These are phyloP conservation scores for Funneliformis mosseae DNA, from an alignment of 192 early-diverging fungal species.

Conservation along the genomic window DNA sequence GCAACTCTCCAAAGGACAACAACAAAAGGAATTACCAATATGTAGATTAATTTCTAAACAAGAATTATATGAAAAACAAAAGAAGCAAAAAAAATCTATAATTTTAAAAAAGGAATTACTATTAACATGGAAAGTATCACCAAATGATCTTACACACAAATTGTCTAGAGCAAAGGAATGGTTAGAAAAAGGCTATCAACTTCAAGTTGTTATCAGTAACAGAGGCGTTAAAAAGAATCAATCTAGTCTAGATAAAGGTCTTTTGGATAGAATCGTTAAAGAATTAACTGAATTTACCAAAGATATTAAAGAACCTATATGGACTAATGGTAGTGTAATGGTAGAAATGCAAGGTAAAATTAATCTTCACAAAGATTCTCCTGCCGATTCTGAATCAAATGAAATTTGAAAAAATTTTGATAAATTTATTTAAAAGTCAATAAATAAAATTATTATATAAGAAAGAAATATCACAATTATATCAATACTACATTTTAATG, in stretches of 20 bases:
- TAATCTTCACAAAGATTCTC: not conserved
- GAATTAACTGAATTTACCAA: not conserved
- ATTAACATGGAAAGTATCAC: constrained; percentile 56
- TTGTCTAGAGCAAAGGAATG: constrained; percentile 47
- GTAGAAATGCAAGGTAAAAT: not conserved
- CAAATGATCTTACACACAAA: constrained; percentile 56
- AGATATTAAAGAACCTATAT: not conserved
- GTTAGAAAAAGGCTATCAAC: constrained; percentile 55
- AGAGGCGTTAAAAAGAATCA: not conserved
- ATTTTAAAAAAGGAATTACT: constrained; percentile 49
- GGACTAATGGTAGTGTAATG: not conserved
- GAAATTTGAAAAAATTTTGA: not conserved
- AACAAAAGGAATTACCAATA: constrained; percentile 36
- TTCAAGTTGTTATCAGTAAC: constrained; percentile 49
- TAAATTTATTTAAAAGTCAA: no score
- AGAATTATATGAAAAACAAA: constrained; percentile 50
- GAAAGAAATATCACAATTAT: no score
- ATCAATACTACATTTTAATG: not conserved
- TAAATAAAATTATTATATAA: no score
- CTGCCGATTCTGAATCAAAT: no score
- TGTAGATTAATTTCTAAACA: constrained; percentile 57
- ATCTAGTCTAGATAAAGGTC: not conserved
- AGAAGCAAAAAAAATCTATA: constrained; percentile 41
- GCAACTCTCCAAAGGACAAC: not conserved
- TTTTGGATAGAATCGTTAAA: not conserved